These are phyloP conservation scores for Phaeomoniella chlamydospora DNA, from an alignment of 2,329 filamentous ascomycete species.

Conservation along the genomic window DNA sequence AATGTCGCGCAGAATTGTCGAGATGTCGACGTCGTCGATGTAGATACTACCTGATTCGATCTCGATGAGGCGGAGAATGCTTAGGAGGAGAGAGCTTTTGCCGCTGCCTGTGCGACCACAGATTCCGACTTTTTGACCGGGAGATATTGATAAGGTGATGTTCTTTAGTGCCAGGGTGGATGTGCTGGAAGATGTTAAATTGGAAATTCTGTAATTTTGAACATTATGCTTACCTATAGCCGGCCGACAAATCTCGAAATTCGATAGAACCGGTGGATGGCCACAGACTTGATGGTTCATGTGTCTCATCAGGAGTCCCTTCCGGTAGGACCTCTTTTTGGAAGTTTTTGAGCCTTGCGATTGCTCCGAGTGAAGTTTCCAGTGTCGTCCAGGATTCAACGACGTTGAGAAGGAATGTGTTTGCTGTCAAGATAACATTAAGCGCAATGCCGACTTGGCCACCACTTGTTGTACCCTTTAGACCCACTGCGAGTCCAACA, in stretches of 20 bases:
- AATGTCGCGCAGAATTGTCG: slow-evolving; percentile 1
- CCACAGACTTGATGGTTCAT: slow-evolving; percentile 8
- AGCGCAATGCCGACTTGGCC: slow-evolving; percentile 5
- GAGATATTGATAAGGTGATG: slow-evolving; percentile 4
- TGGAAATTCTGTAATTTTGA: neutral
- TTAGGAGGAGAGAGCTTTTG: slow-evolving; percentile 4
- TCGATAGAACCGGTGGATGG: slow-evolving; percentile 10
- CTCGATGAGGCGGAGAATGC: slow-evolving; percentile 3
- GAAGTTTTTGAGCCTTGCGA: slow-evolving; percentile 41
- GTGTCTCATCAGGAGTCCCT: slow-evolving; percentile 16
- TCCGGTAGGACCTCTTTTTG: slow-evolving; percentile 28
- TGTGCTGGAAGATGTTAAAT: neutral
- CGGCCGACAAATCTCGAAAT: too few species aligned
- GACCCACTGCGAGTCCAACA: slow-evolving; percentile 1
- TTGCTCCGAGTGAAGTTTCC: slow-evolving; percentile 44
- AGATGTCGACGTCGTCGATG: slow-evolving; percentile 5
- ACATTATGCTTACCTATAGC: neutral
- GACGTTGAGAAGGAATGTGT: slow-evolving; percentile 33
- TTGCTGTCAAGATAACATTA: slow-evolving; percentile 39
- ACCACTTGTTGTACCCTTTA: slow-evolving; percentile 1
- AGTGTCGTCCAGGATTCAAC: slow-evolving; percentile 40
- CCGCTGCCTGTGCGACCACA: slow-evolving; percentile 10
- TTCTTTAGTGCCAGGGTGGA: slow-evolving; percentile 4
- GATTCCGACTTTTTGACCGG: slow-evolving; percentile 7
- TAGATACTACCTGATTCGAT: neutral